Percentiles rank a stretch among this genome's conserved stretches.
These are phyloP conservation scores for Cryptosporidium canis DNA, from an alignment of 169 alveolate species.

Conservation along the genomic window DNA sequence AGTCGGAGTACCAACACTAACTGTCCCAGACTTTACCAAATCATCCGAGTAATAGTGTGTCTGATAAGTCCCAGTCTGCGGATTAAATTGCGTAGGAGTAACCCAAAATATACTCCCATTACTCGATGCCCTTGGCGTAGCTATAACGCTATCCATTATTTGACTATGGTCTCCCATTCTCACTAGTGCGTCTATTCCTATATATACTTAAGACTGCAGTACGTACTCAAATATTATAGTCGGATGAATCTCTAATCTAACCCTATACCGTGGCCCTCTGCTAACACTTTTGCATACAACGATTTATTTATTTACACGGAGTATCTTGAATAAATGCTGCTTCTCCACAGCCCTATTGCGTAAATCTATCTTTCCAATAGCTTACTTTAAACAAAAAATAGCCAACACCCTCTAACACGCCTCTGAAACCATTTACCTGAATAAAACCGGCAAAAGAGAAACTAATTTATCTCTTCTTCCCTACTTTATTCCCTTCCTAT, in stretches of 20 bases:
- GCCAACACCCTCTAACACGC: not conserved
- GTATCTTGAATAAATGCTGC: too few species aligned
- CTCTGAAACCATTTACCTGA: not conserved
- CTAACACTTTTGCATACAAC: not conserved
- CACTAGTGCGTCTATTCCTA: not conserved
- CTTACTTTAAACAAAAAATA: not conserved
- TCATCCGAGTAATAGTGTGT: conserved; percentile 70
- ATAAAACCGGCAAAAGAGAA: not conserved
- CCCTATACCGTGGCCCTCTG: too few species aligned
- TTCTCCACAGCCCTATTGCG: not conserved
- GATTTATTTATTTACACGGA: not conserved
- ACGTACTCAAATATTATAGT: not conserved
- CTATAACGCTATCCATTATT: conserved; percentile 68
- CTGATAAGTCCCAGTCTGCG: conserved; percentile 72
- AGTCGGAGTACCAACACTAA: conserved; percentile 69
- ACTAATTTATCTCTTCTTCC: not conserved
- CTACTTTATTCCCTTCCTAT: not conserved
- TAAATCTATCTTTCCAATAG: not conserved
- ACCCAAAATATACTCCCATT: conserved; percentile 71
- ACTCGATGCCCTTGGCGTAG: conserved; percentile 71
- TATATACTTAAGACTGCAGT: not conserved
- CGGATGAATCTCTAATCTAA: too few species aligned
- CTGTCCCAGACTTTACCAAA: conserved; percentile 67
- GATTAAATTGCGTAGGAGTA: conserved; percentile 70
- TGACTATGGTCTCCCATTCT: conserved; percentile 38